Evolutionary conservation across 805 yeast genomes (phyloP).

Genomic region (Kodamaea leandrae): DNA sequence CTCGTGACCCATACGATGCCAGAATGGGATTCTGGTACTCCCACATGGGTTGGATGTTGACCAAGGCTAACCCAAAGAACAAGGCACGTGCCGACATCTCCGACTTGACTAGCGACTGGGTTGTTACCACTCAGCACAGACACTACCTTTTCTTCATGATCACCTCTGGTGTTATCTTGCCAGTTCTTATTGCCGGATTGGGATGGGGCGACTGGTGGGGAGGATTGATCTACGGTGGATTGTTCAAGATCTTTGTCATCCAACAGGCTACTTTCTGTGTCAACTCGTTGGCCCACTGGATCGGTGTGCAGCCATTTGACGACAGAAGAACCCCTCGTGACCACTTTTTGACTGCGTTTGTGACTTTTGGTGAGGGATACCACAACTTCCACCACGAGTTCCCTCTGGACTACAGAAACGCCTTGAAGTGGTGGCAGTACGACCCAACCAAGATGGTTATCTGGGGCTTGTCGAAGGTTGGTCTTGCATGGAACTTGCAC

Average conservation of each 20-base stretch:
- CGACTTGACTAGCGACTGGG: conserved; percentile 73
- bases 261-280: conserved; percentile 88
- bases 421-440: conserved; percentile 82
- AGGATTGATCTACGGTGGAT: conserved; percentile 75
- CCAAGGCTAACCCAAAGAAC: conserved; percentile 76
- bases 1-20: conserved; percentile 84
- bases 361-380: conserved; percentile 87
- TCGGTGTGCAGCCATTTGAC: conserved; percentile 83
- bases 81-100: conserved; percentile 80
- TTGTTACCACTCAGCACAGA: conserved; percentile 78
- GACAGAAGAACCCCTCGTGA: conserved; percentile 87
- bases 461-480: conserved; percentile 57
- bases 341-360: conserved; percentile 74
- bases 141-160: conserved; percentile 66
- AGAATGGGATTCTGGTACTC: conserved; percentile 80
- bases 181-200: conserved; percentile 42
- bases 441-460: conserved; percentile 76
- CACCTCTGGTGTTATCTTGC: conserved; percentile 60
- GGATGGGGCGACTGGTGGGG: conserved; percentile 48
- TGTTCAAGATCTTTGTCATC: conserved; percentile 63
- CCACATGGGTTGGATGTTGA: conserved; percentile 84
- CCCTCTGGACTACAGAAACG: conserved; percentile 86
- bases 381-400: conserved; percentile 90
- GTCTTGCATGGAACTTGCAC: conserved; percentile 70
- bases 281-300: conserved; percentile 83